These are phyloP conservation scores for Citrus inodora DNA, from an alignment of 345 rosid genomes.

Conservation along the genomic window DNA sequence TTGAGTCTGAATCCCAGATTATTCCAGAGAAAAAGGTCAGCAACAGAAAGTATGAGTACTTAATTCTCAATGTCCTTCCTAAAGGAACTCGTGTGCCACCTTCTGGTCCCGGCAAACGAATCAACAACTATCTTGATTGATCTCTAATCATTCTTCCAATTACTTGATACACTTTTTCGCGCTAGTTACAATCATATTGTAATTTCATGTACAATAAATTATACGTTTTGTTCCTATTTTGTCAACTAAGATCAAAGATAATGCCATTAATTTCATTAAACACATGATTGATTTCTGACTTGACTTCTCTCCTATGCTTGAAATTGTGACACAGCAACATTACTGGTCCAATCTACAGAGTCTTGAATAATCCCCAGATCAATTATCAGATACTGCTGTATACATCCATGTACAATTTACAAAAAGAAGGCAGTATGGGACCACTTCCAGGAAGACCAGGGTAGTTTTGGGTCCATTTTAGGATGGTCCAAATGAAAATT, in stretches of 20 bases:
- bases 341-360: background rate
- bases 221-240: background rate
- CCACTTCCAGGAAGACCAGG: background rate
- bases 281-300: too few species aligned
- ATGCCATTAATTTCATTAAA: too few species aligned
- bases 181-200: background rate
- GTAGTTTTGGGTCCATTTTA: background rate
- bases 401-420: background rate
- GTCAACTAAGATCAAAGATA: background rate
- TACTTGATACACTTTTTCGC: background rate
- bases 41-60: constrained; percentile 1
- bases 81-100: constrained; percentile 25
- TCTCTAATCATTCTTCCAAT: background rate
- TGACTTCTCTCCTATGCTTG: background rate
- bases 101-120: constrained; percentile 31
- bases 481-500: background rate
- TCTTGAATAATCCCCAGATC: background rate
- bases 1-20: background rate
- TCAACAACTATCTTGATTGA: constrained; percentile 18
- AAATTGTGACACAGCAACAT: background rate
- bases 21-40: background rate
- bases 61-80: constrained; percentile 28
- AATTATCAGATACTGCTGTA: background rate
- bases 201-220: background rate
- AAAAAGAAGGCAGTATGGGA: background rate